Conservation (phyloP, 2,329 filamentous ascomycete species). For the Aspergillus versicolor region DNA sequence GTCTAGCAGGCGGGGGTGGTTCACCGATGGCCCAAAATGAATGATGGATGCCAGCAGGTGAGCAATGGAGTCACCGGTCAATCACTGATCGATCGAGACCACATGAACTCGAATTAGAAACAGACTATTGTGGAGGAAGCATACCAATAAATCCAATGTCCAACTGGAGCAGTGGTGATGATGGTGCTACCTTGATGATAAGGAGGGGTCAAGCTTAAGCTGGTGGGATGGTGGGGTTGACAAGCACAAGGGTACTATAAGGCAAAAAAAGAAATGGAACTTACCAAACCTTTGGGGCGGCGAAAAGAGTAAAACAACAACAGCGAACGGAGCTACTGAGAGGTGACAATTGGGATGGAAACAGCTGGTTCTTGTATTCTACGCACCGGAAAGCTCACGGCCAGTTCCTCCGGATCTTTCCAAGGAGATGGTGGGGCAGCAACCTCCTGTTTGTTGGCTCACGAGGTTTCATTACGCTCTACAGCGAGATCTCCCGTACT, state of each 20-base stretch:
- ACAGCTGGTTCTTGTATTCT: constrained; percentile 18
- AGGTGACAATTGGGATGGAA: constrained; percentile 6
- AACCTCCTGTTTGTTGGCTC: constrained; percentile 23
- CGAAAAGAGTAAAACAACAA: constrained; percentile 7
- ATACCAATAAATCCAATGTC: constrained; percentile 5
- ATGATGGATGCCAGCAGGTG: constrained; percentile 16
- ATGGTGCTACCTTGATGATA: background rate
- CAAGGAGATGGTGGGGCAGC: constrained; percentile 37
- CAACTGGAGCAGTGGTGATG: background rate
- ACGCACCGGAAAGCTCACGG: constrained; percentile 29
- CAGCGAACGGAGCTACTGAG: background rate
- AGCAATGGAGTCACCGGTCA: constrained; percentile 19
- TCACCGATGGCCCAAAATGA: constrained; percentile 43
- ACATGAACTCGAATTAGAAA: constrained; percentile 1
- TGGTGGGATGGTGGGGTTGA: constrained; percentile 13
- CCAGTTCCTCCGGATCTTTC: constrained; percentile 38
- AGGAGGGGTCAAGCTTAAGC: constrained; percentile 9
- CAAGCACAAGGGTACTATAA: background rate
- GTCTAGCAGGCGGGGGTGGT: constrained; percentile 35
- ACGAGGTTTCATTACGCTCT: constrained; percentile 24
- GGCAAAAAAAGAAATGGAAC: constrained; percentile 2
- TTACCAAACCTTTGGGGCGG: constrained; percentile 9
- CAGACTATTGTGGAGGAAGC: background rate
- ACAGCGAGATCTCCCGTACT: constrained; percentile 40
- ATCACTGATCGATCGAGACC: constrained; percentile 15